A percentile compares a stretch with the other conserved stretches of the same genome.
Evolutionary conservation across 352 stramenopile species (phyloP).

Genomic region (Stramenopiles sp.): DNA sequence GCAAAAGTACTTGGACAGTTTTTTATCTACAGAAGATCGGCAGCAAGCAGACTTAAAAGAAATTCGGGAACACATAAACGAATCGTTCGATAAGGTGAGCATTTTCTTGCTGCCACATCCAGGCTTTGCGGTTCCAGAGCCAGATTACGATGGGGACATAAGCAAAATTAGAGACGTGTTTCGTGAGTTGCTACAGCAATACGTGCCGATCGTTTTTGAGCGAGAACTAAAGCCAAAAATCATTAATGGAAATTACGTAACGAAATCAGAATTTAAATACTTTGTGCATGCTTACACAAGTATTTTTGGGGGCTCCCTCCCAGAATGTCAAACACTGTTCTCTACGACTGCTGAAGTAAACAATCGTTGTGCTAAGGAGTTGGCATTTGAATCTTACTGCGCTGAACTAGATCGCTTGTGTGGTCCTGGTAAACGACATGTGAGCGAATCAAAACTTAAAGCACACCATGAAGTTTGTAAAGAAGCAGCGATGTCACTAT

Average conservation of each 20-base stretch:
- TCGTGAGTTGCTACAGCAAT: constrained; percentile 72
- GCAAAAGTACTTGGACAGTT: constrained; percentile 70
- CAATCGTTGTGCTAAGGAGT: constrained; percentile 45
- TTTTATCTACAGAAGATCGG: constrained; percentile 52
- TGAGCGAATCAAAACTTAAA: constrained; percentile 61
- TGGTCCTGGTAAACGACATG: constrained; percentile 55
- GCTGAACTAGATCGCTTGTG: constrained; percentile 72
- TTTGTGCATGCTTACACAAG: constrained; percentile 90
- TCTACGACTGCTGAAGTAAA: constrained; percentile 89
- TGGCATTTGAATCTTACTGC: constrained; percentile 60
- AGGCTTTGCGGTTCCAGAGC: constrained; percentile 83
- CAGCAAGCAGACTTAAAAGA: constrained; percentile 74
- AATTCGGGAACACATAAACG: constrained; percentile 84
- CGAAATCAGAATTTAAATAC: constrained; percentile 68
- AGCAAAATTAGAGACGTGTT: constrained; percentile 80
- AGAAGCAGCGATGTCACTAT: constrained; percentile 55
- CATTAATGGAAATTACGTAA: constrained; percentile 78
- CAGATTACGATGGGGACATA: constrained; percentile 83
- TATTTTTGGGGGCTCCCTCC: constrained; percentile 89
- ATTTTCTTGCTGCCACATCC: constrained; percentile 91
- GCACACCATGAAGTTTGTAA: constrained; percentile 56
- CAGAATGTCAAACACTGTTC: constrained; percentile 86
- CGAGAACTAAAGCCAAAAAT: constrained; percentile 66
- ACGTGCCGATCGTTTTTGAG: constrained; percentile 79
- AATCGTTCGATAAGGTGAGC: constrained; percentile 80